Base-by-base conservation (phyloP, 1,284 basidiomycete genomes). In the Crucibulum cyathiforme region DNA sequence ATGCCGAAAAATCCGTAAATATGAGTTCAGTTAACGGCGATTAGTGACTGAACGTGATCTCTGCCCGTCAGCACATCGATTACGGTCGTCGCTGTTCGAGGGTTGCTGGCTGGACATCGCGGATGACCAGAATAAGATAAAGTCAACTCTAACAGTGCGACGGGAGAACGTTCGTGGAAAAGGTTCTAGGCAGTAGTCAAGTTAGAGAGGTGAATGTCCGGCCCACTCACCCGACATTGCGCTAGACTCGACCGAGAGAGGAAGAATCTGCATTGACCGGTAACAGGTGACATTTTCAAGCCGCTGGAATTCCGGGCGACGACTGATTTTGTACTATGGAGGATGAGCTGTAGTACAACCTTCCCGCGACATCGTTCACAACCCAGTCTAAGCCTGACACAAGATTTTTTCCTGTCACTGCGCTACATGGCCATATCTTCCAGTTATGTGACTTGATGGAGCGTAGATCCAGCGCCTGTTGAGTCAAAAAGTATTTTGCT, bases 351-450 rank as follows among this genome's bases (percentile, higher is more conserved):
- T 93, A 93, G 71, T 94, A 94, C 45, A 94, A 73, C 66, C 95
- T 82, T 41, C 86, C 84, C 3, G 94, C 95, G 51, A 98, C 91
- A 68, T 98, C 95, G 45, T 88, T 84, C 8, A 98, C 93, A n/a
- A 95, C 87, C 97, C 97, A 99, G 73, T 98, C 90, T 43, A 98
- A 84, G 13, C 96, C 97, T 58, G 87, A 82, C 7, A 94, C 82
- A 10, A 98, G 82, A 68, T 97, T 95, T 58, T 87, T 79, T 5
- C 96, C 97, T 0, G 93, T 96, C 55, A 95, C 86, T 1, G 97
- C 97, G 65, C 95, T 98, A 78, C 96, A 98, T 3, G 95, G 84
- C 75, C 92, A 89, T 59, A 98, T 96, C 64, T 85, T 88, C 95
- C 96, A 98, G 58, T 90, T 86, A 74, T 98, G 96, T 1, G 93